These are phyloP conservation scores for Colletotrichum spinosum DNA, from an alignment of 2,329 filamentous ascomycete species.

Conservation along the genomic window DNA sequence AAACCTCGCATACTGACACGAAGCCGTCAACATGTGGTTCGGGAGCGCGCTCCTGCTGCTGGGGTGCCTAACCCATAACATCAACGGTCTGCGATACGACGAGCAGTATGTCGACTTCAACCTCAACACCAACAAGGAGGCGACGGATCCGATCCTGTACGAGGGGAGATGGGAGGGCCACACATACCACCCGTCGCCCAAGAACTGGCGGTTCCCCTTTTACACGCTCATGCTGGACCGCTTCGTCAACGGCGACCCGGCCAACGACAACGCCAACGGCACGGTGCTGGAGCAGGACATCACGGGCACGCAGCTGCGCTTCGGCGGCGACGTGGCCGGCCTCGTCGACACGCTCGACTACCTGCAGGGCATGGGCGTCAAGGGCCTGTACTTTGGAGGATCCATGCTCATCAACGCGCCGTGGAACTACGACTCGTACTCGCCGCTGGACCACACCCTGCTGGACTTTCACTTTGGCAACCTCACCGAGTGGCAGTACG, in stretches of 20 bases:
- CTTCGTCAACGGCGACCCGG: constrained; percentile 73
- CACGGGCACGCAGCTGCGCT: constrained; percentile 70
- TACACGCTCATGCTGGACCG: constrained; percentile 74
- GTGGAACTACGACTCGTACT: constrained; percentile 72
- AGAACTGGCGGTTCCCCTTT: constrained; percentile 74
- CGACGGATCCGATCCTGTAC: constrained; percentile 68
- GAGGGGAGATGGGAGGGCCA: constrained; percentile 65
- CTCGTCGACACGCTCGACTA: constrained; percentile 72
- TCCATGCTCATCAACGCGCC: constrained; percentile 72
- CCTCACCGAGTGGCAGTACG: constrained; percentile 67
- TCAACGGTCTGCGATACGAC: constrained; percentile 43
- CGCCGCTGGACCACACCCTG: constrained; percentile 69
- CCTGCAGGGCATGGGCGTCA: constrained; percentile 72
- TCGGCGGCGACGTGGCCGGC: constrained; percentile 72
- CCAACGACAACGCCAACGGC: constrained; percentile 72
- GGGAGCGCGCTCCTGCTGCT: constrained; percentile 31
- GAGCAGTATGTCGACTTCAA: constrained; percentile 60
- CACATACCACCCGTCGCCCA: constrained; percentile 63
- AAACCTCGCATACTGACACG: constrained; percentile 13
- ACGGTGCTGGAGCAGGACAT: constrained; percentile 71
- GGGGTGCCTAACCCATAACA: constrained; percentile 35
- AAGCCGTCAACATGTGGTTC: constrained; percentile 31
- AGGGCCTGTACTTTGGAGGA: constrained; percentile 72
- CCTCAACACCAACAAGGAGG: constrained; percentile 68
- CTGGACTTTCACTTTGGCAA: constrained; percentile 73